Base-by-base conservation (phyloP, 2,329 filamentous ascomycete genomes). In the Triangularia verruculosa region DNA sequence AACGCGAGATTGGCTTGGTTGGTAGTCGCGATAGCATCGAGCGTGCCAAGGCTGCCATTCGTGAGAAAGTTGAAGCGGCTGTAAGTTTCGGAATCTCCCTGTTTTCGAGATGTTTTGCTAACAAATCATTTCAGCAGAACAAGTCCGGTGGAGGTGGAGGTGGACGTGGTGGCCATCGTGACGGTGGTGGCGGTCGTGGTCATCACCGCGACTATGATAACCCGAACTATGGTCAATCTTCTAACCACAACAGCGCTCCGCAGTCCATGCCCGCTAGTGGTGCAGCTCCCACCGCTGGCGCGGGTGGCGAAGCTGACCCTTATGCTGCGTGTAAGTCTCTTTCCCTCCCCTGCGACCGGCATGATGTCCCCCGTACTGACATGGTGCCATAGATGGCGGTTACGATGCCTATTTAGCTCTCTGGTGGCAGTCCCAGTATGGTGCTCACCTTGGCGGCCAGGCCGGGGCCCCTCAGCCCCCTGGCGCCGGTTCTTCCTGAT, bases 51-150 rank as follows among this genome's bases (percentile, higher is more conserved):
- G 82, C 82, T 70, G 90, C 91, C 52, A 96, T 97, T 66, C 91
- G 92, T 75, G 93, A 96, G 70, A 97, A 97, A 78, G 92, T 97
- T 57, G 92, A 96, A 66, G 89, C 91, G 73, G 92, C 94, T 75
- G 89, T 93, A 85, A 78, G 89, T 84, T 13, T 22, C 9, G n/a
- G 39, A 11, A 20, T 20, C 2, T 9, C n/a, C 9, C n/a, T 4
- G 39, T 12, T 22, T 43, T 24, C 2, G 22, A n/a, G 27, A 8
- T 3, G 15, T 11, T 11, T 12, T 61, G 11, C 63, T 68, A 57
- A 70, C 59, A 8, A 17, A 15, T n/a, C 12, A 60, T 13, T 32
- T 9, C 66, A 85, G 82, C 80, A 80, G 61, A 82, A 85, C 71
- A 86, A 86, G 78, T 66, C 64, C 32, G 85, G 34, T 52, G 85